Evolutionary conservation across 805 yeast species (phyloP), one percentile per base, ranked within the genome.

Genomic region (Komagataella ulmi): DNA sequence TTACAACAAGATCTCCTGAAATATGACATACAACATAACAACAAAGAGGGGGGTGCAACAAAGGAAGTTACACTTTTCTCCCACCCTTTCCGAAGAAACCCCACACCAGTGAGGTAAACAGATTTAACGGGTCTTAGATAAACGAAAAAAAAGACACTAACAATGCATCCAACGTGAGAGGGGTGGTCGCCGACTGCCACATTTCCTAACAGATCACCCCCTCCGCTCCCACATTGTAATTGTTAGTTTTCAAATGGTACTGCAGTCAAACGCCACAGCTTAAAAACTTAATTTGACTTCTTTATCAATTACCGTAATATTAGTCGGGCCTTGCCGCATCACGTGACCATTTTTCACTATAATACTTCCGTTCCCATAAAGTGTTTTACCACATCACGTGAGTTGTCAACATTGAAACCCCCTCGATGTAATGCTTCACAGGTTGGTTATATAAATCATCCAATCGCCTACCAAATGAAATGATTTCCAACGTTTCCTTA

Each of bases 401-500:
- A 30, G 40, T 30, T 30, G 40, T 30, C 40, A 30, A 30, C 40
- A 30, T 30, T 30, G 40, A 30, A 30, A 30, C 40, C 40, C 36
- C 40, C 40, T 30, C 40, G 40, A 30, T 7, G 40, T 30, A 30
- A 30, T 30, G 14, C 4, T 14, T 30, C 40, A 30, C 14, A 30
- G 40, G 14, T 10, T 10, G 40, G 40, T 30, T 30, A 30, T 30
- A 8, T 30, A 30, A 30, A 30, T 30, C 40, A 30, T 30, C 40
- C 40, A 30, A 30, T 30, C 40, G 12, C 40, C 40, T n/a, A 30
- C 40, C 14, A 30, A 30, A 10, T 30, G 40, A 30, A 30, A 8
- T 30, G 40, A 30, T 30, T 30, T 30, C 40, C 6, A 21, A 21
- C 23, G 23, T 3, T 60, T 68, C 65, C 53, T 68, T 65, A 43